Evolutionary conservation across 176 grass and related monocot genomes (phyloP).

Genomic region (Cocos nucifera): DNA sequence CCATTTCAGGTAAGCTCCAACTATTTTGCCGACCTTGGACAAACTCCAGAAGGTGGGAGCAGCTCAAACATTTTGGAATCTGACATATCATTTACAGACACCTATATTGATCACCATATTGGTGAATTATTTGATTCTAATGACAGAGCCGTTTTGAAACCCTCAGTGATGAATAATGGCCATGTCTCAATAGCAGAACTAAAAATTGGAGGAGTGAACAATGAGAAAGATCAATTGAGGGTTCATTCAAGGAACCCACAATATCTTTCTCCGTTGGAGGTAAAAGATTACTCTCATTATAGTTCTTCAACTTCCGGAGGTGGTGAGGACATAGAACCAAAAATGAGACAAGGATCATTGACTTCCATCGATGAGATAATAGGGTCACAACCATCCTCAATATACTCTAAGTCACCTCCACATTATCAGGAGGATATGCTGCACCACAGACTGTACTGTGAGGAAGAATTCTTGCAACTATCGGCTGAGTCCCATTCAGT

Average conservation of each 20-base stretch:
- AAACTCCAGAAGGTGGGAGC: constrained; percentile 26
- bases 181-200: neutral
- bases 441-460: constrained; percentile 52
- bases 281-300: constrained; percentile 19
- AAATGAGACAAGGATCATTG: constrained; percentile 25
- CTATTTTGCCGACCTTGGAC: constrained; percentile 20
- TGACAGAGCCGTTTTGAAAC: constrained; percentile 19
- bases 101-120: constrained; percentile 14
- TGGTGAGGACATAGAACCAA: constrained; percentile 23
- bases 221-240: constrained; percentile 1
- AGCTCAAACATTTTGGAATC: constrained; percentile 44
- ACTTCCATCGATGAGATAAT: constrained; percentile 33
- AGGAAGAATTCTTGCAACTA: constrained; percentile 70
- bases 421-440: constrained; percentile 89
- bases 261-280: constrained; percentile 31
- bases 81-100: constrained; percentile 36
- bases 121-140: constrained; percentile 4
- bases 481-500: constrained; percentile 40
- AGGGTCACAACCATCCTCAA: constrained; percentile 26
- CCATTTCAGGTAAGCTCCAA: constrained; percentile 25
- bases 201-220: neutral
- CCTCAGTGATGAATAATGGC: constrained; percentile 20
- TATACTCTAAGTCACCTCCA: constrained; percentile 54
- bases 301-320: constrained; percentile 16
- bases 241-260: neutral